Evolutionary conservation across 768 basidiomycete genomes (phyloP), one percentile per base, ranked within the genome.

Genomic region (Leccinum sublutescens): DNA sequence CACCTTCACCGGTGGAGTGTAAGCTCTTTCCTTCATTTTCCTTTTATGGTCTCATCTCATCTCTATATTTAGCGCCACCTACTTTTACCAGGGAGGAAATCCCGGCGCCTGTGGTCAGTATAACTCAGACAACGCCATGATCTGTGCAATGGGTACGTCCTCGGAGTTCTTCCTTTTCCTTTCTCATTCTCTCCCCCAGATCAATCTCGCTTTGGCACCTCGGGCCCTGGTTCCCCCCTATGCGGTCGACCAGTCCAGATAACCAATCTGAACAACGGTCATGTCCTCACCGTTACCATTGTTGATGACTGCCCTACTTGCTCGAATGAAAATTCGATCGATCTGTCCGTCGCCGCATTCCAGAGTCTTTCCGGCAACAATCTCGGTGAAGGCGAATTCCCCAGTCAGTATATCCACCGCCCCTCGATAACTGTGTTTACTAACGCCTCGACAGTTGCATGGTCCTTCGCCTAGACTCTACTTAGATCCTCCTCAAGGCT

Each of bases 251-350:
- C 75, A 51, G 82, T 96, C 65, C 63, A 69, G 63, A 82, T 97
- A 68, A 85, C 77, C 58, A 89, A 91, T 77, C 64, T 75, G 25
- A 85, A 83, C 74, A 74, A 54, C 12, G 78, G 80, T 52, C 23
- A 78, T 72, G 69, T 72, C n/a, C 80, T 89, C 58, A 78, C 72
- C 4, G 92, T 86, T 49, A 81, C 78, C 25, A 78, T 97, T 62
- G 90, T 82, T 12, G 93, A 94, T 64, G 86, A 80, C 38, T 97
- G 93, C 79, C 92, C 93, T 25, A 87, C 87, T 19, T 96, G 93
- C 76, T 53, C 67, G 0, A 84, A 82, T 65, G 34, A 36, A 29
- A 80, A 88, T 72, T 89, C 87, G 15, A 85, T 97, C 68, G 89
- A 92, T 66, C 77, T 91, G 47, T 91, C 89, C n/a, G 56, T 64